Evolutionary conservation across 2,329 filamentous ascomycete genomes (phyloP), one percentile per base, ranked within the genome.

Genomic region (Fusarium robinianum): DNA sequence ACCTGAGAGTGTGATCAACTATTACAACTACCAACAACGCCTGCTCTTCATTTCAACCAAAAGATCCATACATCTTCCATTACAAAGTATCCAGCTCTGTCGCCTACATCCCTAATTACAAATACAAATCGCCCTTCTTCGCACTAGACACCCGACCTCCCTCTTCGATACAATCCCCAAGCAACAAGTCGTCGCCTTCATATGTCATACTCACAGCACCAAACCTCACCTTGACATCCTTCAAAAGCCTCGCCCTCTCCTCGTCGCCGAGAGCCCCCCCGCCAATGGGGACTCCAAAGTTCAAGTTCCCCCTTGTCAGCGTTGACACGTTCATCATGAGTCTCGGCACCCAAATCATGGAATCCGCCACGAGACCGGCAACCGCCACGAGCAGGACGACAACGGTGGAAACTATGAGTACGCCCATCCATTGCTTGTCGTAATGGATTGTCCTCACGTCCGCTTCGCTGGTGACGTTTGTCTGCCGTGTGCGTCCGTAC

Each of bases 251-350:
- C 11, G 37, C 31, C 9, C 37, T 25, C 2, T 41, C 37, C 12
- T 41, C 29, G 19, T 41, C 37, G 2, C 27, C 15, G 4, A 41
- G 15, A 3, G 37, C 37, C 15, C 37, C 29, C 8, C 37, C 37
- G 3, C 37, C 37, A 7, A 23, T 18, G 3, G 21, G 21, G 2
- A 32, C 8, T 6, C 27, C 22, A 14, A 41, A 41, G 12, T 41
- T 25, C 3, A 22, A 22, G 22, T 41, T 41, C 12, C 37, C 37
- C 18, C 37, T 15, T 6, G 37, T 33, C 4, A 41, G 27, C 16
- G 37, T 41, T 11, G 37, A 41, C 16, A 41, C 29, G 8, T 41
- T 41, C 37, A 41, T 41, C 37, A 32, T 41, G n/a, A 41, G n/a
- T 5, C 29, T 32, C 8, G 37, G 37, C n/a, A 41, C 37, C 21